Conservation (phyloP, 371 early-diverging fungal genomes). For the Syncephalastrum monosporum region DNA sequence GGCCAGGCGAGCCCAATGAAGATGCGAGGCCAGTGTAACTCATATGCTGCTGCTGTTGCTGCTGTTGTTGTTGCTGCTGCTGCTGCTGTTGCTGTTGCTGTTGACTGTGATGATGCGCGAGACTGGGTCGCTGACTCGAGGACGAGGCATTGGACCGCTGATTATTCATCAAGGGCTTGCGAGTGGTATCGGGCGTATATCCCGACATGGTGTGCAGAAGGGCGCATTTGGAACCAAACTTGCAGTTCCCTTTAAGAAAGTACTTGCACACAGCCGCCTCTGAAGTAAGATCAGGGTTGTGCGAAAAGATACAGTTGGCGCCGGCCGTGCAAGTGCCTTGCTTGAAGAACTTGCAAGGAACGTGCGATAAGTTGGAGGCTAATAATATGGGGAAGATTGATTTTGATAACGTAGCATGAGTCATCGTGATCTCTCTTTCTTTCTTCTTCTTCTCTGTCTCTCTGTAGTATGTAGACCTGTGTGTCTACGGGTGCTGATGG, state of each 20-base stretch:
- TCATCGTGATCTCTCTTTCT: neutral
- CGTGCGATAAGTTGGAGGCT: conserved; percentile 58
- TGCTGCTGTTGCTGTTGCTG: conserved; percentile 14
- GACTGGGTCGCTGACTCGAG: too few relatives aligned
- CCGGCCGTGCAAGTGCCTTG: conserved; percentile 79
- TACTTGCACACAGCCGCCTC: conserved; percentile 73
- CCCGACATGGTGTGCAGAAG: conserved; percentile 55
- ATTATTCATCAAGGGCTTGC: conserved; percentile 17
- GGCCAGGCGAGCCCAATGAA: too few relatives aligned
- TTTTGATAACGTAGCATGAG: neutral
- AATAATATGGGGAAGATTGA: neutral
- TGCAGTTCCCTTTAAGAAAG: conserved; percentile 79
- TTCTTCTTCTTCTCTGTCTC: neutral
- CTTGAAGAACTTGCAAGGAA: conserved; percentile 84
- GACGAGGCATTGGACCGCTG: neutral
- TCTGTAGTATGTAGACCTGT: neutral
- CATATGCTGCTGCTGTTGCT: conserved; percentile 14
- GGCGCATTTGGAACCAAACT: conserved; percentile 79
- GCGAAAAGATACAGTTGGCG: conserved; percentile 76
- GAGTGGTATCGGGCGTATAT: conserved; percentile 19
- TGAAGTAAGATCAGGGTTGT: conserved; percentile 58
- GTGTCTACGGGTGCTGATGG: neutral
- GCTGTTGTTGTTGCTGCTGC: conserved; percentile 7
- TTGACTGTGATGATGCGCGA: neutral
- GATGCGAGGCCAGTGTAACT: neutral